These are phyloP conservation scores for Porodaedalea pini DNA, from an alignment of 1,284 basidiomycete genomes.

Conservation along the genomic window DNA sequence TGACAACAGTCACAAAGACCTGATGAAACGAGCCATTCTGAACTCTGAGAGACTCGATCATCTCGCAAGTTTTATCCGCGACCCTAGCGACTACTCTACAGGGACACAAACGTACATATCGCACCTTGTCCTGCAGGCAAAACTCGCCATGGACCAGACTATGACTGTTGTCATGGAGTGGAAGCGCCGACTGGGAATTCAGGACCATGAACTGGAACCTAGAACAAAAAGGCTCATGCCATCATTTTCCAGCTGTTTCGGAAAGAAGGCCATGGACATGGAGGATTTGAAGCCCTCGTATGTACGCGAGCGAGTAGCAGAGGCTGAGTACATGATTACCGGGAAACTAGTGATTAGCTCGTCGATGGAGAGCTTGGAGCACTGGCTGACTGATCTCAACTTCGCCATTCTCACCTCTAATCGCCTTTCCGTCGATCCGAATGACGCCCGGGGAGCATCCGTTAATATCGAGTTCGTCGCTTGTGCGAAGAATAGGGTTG, in stretches of 20 bases:
- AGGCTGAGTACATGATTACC: not conserved
- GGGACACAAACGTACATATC: not conserved
- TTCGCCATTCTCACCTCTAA: conserved; percentile 1
- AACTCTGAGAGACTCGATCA: not conserved
- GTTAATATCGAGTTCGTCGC: not conserved
- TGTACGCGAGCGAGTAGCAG: not conserved
- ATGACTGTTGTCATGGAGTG: not conserved
- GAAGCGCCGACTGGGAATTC: not conserved
- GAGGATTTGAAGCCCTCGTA: not conserved
- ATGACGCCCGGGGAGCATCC: not conserved
- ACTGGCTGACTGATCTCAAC: not conserved
- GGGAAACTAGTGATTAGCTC: not conserved
- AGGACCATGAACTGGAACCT: not conserved
- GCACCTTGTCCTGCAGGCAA: not conserved
- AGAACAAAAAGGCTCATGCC: too few relatives aligned
- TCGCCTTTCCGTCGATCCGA: not conserved
- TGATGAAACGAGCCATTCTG: not conserved
- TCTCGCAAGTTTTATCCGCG: not conserved
- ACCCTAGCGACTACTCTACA: not conserved
- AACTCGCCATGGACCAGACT: not conserved
- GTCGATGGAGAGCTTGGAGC: not conserved
- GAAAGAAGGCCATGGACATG: not conserved
- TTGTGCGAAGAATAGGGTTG: not conserved
- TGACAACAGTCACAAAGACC: not conserved
- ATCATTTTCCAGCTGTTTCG: too few relatives aligned